Percentiles rank a stretch among this genome's conserved stretches.
Evolutionary conservation across 441 rosid genomes (phyloP).

Genomic region (Macaranga tanarius): DNA sequence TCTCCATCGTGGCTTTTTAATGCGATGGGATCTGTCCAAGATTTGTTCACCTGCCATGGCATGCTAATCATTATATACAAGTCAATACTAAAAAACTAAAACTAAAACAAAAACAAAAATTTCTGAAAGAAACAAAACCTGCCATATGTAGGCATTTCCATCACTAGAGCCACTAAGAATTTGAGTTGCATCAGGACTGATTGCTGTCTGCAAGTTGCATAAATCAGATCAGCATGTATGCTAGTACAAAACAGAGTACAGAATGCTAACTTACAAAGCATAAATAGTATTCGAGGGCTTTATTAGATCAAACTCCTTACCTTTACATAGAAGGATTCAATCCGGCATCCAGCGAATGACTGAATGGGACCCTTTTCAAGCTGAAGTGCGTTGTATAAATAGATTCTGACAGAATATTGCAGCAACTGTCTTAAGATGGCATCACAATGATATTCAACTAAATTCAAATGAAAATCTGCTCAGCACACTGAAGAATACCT

Average conservation of each 20-base stretch:
- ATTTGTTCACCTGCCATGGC: slow-evolving; percentile 65
- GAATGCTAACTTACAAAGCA: not conserved
- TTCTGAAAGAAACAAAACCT: slow-evolving; percentile 43
- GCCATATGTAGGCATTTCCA: slow-evolving; percentile 82
- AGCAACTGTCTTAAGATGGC: not conserved
- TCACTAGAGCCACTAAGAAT: slow-evolving; percentile 88
- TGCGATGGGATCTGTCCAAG: slow-evolving; percentile 53
- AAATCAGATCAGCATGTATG: slow-evolving; percentile 1
- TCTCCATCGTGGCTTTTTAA: slow-evolving; percentile 73
- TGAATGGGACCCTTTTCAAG: slow-evolving; percentile 75
- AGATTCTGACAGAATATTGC: slow-evolving; percentile 47
- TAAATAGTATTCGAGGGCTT: not conserved
- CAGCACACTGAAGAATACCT: slow-evolving; percentile 39
- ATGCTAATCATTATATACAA: slow-evolving; percentile 20
- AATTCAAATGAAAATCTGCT: slow-evolving; percentile 5
- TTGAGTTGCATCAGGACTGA: slow-evolving; percentile 79
- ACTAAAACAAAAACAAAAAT: not conserved
- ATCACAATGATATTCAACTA: not conserved
- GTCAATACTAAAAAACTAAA: slow-evolving; percentile 6
- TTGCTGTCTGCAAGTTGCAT: slow-evolving; percentile 58
- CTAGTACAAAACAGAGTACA: slow-evolving; percentile 8
- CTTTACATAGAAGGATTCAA: slow-evolving; percentile 86
- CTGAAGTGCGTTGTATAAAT: slow-evolving; percentile 71
- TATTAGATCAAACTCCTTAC: slow-evolving; percentile 35
- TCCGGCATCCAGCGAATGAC: slow-evolving; percentile 67